Evolutionary conservation across 129 eudicot genomes (phyloP), one percentile per base, ranked within the genome.

Genomic region (Glebionis coronaria): DNA sequence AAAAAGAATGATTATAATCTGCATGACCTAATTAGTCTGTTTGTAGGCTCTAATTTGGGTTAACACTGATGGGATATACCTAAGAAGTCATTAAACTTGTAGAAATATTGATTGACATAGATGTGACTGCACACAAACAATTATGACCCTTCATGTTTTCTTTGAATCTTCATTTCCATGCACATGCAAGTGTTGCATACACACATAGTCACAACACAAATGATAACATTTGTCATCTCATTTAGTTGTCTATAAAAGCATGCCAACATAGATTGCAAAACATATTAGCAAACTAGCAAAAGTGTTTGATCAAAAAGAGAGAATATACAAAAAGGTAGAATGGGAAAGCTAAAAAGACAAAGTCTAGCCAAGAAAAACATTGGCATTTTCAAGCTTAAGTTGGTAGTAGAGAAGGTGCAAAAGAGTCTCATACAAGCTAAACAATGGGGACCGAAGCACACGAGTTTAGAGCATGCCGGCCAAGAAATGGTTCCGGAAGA

Each of bases 311-410:
- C 35, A 44, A 51, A 59, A 45, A 50, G 55, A 61, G 65, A 60
- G 44, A 27, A 27, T 46, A n/a, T 20, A 40, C 45, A 58, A 23
- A 35, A 35, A 35, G 40, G 7, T 49, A 5, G 29, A 15, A 81
- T 78, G 78, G 69, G 79, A 5, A 79, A 71, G 61, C 16, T 61
- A 28, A 66, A 50, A 45, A 40, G 60, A 56, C 42, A 19, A 18
- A 31, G 23, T 59, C 66, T 55, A 59, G 50, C 67, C 18, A 80
- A 70, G 73, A 80, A 61, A 72, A 75, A 27, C 31, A 80, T 46
- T 44, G 87, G 84, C 7, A 73, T 85, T 31, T 70, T 85, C n/a
- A 85, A 79, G 78, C 83, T 85, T 9, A 85, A 81, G 47, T 67
- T 73, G 59, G 80, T 80, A n/a, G 75, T 74, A 28, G 79, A 86